Conservation (phyloP, 176 grass and related monocot genomes). For the Poa pratensis region DNA sequence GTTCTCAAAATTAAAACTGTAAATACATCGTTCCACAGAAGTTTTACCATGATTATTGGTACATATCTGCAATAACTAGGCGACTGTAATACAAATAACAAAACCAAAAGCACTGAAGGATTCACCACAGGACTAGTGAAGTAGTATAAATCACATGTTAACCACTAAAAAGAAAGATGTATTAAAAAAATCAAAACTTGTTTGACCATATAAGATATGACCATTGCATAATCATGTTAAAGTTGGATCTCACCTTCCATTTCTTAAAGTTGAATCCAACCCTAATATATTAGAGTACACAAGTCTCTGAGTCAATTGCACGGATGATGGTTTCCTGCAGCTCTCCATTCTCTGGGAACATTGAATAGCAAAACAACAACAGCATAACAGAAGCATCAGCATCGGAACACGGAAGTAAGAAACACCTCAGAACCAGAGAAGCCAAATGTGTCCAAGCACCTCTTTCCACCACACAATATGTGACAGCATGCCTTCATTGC, state of each 20-base stretch:
- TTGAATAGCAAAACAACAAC: conserved; percentile 18
- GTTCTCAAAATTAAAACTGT: neutral
- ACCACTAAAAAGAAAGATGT: neutral
- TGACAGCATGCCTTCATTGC: conserved; percentile 55
- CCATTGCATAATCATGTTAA: conserved; percentile 16
- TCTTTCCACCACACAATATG: conserved; percentile 99
- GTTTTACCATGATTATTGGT: neutral
- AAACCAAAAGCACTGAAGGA: neutral
- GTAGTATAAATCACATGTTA: conserved; percentile 21
- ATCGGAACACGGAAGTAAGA: conserved; percentile 5
- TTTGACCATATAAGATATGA: conserved; percentile 31
- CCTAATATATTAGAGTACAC: conserved; percentile 89
- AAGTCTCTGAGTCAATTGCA: conserved; percentile 81
- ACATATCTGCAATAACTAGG: neutral
- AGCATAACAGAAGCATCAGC: conserved; percentile 29
- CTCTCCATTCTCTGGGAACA: conserved; percentile 78
- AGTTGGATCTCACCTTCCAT: conserved; percentile 76
- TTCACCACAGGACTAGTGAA: neutral
- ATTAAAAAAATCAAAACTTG: neutral
- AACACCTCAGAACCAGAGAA: neutral
- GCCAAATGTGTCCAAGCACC: conserved; percentile 50
- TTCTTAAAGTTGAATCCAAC: conserved; percentile 77
- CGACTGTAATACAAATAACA: conserved; percentile 13
- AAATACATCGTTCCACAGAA: conserved; percentile 4
- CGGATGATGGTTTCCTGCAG: conserved; percentile 82